Evolutionary conservation across 179 eudicot genomes (phyloP).

Genomic region (Amaranthus tricolor): DNA sequence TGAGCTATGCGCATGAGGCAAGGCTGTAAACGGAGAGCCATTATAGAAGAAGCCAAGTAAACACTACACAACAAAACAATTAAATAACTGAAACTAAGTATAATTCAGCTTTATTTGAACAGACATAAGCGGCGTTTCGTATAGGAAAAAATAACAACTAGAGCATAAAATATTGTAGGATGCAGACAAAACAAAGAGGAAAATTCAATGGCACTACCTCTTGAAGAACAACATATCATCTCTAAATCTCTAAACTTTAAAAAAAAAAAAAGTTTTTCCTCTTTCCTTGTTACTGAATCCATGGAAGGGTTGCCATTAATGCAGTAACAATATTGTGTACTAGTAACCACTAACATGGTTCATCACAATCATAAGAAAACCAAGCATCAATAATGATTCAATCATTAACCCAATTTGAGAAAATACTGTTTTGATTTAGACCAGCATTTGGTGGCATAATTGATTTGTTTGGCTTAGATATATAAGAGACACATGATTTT

Average conservation of each 20-base stretch:
- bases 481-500: background rate
- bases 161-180: background rate
- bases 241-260: no score
- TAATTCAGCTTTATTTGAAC: background rate
- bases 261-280: no score
- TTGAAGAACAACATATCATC: no score
- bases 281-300: background rate
- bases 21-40: background rate
- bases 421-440: background rate
- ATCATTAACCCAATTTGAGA: background rate
- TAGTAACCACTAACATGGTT: background rate
- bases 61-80: background rate
- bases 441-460: background rate
- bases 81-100: background rate
- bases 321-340: background rate
- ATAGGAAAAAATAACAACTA: background rate
- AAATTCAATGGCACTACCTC: no score
- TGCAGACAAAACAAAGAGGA: background rate
- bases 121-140: background rate
- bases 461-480: background rate
- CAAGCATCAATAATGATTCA: background rate
- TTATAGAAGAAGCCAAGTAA: background rate
- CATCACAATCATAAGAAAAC: background rate
- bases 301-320: background rate
- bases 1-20: background rate